A percentile compares a stretch with the other conserved stretches of the same genome.
Evolutionary conservation across 2,329 filamentous ascomycete genomes (phyloP).

Genomic region (Fusarium aywerte): DNA sequence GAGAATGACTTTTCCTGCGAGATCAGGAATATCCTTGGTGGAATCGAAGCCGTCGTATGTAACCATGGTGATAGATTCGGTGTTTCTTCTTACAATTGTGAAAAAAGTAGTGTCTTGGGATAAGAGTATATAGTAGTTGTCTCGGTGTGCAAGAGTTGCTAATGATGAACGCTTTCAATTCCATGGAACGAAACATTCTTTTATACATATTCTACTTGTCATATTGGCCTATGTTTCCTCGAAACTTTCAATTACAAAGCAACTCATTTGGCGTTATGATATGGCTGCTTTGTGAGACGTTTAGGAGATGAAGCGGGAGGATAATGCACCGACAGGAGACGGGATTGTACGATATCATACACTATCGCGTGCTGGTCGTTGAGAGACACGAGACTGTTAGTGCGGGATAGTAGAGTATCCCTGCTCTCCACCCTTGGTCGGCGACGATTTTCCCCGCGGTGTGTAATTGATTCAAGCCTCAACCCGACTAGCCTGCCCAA

Average conservation of each 20-base stretch:
- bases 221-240: neutral
- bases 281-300: neutral
- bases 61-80: constrained; percentile 4
- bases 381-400: rapidly evolving
- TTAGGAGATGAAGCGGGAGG: constrained; percentile 23
- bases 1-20: constrained; percentile 61
- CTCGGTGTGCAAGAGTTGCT: neutral
- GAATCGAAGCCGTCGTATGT: constrained; percentile 48
- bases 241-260: constrained; percentile 9
- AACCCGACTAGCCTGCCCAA: neutral
- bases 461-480: neutral
- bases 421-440: neutral
- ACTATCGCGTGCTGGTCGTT: constrained; percentile 3
- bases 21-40: constrained; percentile 56
- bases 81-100: neutral
- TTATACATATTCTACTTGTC: neutral
- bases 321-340: constrained; percentile 19
- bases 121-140: neutral
- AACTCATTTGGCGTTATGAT: constrained; percentile 6
- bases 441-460: constrained; percentile 9
- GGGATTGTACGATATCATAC: neutral
- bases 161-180: neutral
- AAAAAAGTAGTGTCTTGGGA: neutral
- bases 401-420: constrained; percentile 22
- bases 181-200: neutral